phyloP scores from a whole-genome alignment of 2,329 filamentous ascomycete genomes.

The Metarhizium humberi region DNA sequence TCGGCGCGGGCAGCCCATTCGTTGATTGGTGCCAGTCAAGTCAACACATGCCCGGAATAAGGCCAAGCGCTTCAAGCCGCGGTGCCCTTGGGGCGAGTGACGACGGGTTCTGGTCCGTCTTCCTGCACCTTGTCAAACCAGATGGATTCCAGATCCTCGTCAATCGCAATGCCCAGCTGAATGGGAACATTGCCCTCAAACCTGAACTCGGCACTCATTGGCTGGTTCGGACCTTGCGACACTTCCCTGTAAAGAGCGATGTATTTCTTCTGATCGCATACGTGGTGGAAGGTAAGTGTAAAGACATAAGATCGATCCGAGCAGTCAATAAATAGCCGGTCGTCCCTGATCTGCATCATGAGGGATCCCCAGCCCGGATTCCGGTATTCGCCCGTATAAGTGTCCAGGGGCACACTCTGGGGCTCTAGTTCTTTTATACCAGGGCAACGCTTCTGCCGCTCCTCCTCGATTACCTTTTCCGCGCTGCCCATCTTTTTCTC shows the following conservation, averaged over 20 bases:
- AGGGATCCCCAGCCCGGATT: conserved; percentile 17
- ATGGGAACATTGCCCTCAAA: conserved; percentile 7
- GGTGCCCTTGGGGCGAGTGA: not conserved
- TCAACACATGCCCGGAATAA: not conserved
- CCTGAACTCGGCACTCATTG: conserved; percentile 10
- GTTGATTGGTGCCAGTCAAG: too few relatives aligned
- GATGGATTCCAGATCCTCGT: conserved; percentile 10
- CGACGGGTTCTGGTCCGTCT: not conserved
- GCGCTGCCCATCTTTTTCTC: conserved; percentile 1
- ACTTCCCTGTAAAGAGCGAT: conserved; percentile 10
- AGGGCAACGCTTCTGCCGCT: conserved; percentile 4
- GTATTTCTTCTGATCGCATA: conserved; percentile 10
- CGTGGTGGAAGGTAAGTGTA: conserved; percentile 12
- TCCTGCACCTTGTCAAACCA: conserved; percentile 11
- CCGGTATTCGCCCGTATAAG: conserved; percentile 15
- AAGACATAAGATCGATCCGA: conserved; percentile 19
- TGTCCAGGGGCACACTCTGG: conserved; percentile 5
- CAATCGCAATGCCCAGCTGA: conserved; percentile 12
- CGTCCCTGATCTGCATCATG: conserved; percentile 10
- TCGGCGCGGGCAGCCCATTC: too few relatives aligned
- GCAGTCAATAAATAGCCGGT: conserved; percentile 15
- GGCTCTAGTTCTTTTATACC: conserved; percentile 1
- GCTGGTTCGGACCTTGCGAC: conserved; percentile 2
- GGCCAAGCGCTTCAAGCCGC: not conserved
- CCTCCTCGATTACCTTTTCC: not conserved